Base-by-base conservation (phyloP, 768 basidiomycete species). In the Amanita thiersii region DNA sequence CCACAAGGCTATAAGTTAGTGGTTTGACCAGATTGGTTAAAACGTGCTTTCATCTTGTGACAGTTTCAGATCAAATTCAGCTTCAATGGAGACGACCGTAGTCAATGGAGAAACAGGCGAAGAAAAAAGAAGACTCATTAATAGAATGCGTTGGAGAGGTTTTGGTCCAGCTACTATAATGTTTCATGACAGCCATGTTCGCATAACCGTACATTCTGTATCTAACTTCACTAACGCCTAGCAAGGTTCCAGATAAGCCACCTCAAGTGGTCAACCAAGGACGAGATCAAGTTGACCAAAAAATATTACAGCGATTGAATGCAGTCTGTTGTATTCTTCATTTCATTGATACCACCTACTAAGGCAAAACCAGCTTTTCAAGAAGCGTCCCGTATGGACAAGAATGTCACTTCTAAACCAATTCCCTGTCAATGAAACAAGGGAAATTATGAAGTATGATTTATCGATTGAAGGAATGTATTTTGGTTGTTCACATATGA, bases 391-490 rank as follows among this genome's bases (percentile, higher is more conserved):
- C 0, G 65, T 94, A 6, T 98, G 93, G 92, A 87, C 88, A 1
- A 75, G 92, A n/a, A 69, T 73, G 47, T 85, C 87, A 1, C 64
- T 98, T 5, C 74, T 89, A 49, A 92, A 87, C 49, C 90, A 91
- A 53, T 79, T 96, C 44, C 64, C 73, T 5, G 61, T 72, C 1
- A 58, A 69, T 1, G 87, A 93, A 51, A 65, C 76, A 10, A 72
- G 83, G 37, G 77, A 84, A 46, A 74, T 92, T 18, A 65, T 79
- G 49, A 86, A 87, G 93, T 93, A 50, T 34, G 76, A 52, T 21
- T n/a, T 6, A 39, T 38, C 15, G 11, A 26, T 20, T 28, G 17
- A 25, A 8, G 9, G 14, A 14, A 20, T 17, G 5, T 20, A n/a
- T 14, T 18, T 11, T 5, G 23, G 23, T 33, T 26, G 19, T 30